phyloP scores from a whole-genome alignment of 2,329 filamentous ascomycete species.

The Pochonia chlamydosporia region DNA sequence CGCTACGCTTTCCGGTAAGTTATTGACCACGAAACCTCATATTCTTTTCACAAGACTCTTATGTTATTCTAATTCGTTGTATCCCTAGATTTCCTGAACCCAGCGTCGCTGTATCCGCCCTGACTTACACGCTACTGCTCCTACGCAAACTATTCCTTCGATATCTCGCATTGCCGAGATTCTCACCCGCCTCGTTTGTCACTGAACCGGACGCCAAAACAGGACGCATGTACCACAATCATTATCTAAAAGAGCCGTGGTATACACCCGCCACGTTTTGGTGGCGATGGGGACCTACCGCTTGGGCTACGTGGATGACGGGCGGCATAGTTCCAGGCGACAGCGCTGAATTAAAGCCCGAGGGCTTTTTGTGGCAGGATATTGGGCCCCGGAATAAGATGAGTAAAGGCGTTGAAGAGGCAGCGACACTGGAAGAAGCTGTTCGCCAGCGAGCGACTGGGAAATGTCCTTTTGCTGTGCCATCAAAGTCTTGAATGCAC shows the following conservation, averaged over 20 bases:
- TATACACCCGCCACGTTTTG: constrained; percentile 55
- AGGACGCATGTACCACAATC: constrained; percentile 41
- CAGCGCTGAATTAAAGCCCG: constrained; percentile 31
- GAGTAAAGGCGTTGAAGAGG: constrained; percentile 45
- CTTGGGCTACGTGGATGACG: constrained; percentile 36
- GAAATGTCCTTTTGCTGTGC: constrained; percentile 38
- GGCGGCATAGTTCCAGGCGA: constrained; percentile 43
- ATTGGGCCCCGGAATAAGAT: constrained; percentile 54
- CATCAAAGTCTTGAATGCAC: background rate
- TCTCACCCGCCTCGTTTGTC: constrained; percentile 32
- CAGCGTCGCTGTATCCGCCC: constrained; percentile 22
- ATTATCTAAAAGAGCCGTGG: constrained; percentile 59
- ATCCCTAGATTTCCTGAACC: constrained; percentile 36
- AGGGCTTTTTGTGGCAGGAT: constrained; percentile 51
- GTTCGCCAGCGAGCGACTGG: constrained; percentile 23
- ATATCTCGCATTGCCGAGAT: constrained; percentile 55
- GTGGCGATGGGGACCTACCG: constrained; percentile 57
- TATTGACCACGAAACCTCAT: background rate
- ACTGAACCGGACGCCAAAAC: constrained; percentile 45
- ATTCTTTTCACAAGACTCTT: constrained; percentile 1
- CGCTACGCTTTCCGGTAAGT: constrained; percentile 59
- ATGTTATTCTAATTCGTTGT: background rate
- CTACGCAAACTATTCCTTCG: constrained; percentile 51
- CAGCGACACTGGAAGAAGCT: constrained; percentile 17
- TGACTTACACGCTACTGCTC: constrained; percentile 42